Evolutionary conservation across 2,329 filamentous ascomycete genomes (phyloP).

Genomic region (Ceratocystis huliohia): DNA sequence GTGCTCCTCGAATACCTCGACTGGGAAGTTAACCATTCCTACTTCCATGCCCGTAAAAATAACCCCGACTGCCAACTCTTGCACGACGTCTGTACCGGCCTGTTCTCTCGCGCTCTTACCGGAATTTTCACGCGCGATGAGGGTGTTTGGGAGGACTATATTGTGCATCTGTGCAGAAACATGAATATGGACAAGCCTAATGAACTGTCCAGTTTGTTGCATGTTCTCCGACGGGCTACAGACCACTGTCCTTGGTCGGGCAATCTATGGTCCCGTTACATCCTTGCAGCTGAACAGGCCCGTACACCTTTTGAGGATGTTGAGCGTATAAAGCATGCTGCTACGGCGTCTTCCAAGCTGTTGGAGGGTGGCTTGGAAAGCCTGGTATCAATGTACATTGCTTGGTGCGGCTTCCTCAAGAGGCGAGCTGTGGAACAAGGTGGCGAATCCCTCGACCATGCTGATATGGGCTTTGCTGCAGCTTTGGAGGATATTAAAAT

Average conservation of each 20-base stretch:
- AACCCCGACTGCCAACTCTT: constrained; percentile 34
- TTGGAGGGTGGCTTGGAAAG: constrained; percentile 78
- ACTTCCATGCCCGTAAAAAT: constrained; percentile 33
- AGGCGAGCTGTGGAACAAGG: constrained; percentile 61
- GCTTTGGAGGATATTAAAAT: constrained; percentile 77
- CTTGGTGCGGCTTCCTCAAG: constrained; percentile 90
- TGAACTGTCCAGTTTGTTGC: constrained; percentile 37
- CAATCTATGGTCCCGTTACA: constrained; percentile 76
- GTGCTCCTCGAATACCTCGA: constrained; percentile 59
- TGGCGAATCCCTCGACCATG: constrained; percentile 76
- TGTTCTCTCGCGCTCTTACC: constrained; percentile 67
- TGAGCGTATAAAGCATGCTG: constrained; percentile 80
- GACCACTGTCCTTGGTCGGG: constrained; percentile 91
- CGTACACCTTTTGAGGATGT: constrained; percentile 65
- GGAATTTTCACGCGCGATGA: constrained; percentile 59
- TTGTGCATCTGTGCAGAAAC: constrained; percentile 54
- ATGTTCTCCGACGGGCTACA: constrained; percentile 68
- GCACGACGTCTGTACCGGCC: constrained; percentile 43
- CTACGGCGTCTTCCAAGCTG: constrained; percentile 72
- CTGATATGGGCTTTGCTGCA: constrained; percentile 75
- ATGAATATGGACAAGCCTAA: constrained; percentile 22
- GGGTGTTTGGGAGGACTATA: constrained; percentile 69
- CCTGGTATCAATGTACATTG: constrained; percentile 78
- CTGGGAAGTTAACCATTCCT: constrained; percentile 61
- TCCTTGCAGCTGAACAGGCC: constrained; percentile 71